phyloP scores from a whole-genome alignment of 148 eudicot species.

The Drosera capensis region DNA sequence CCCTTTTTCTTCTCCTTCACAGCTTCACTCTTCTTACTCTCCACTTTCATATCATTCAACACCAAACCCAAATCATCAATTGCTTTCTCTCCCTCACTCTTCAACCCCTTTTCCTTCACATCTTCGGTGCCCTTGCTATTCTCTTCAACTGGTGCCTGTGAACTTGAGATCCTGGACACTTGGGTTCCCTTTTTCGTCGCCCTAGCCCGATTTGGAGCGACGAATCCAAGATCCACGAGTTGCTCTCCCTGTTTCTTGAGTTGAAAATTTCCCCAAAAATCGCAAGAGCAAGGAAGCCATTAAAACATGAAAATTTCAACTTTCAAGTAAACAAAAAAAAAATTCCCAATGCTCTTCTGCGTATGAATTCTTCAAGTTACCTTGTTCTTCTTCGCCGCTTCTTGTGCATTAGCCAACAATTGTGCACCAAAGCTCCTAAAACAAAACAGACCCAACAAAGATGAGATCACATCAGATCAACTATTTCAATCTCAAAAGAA shows the following conservation, averaged over 20 bases:
- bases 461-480: background rate
- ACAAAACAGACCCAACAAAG: background rate
- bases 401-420: slow-evolving; percentile 36
- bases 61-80: no score
- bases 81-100: no score
- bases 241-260: slow-evolving; percentile 25
- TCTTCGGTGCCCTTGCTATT: no score
- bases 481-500: background rate
- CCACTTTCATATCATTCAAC: no score
- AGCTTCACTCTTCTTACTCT: background rate
- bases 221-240: slow-evolving; percentile 12
- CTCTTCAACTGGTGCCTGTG: background rate
- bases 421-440: slow-evolving; percentile 40
- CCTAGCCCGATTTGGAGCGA: slow-evolving; percentile 6
- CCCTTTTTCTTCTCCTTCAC: slow-evolving; percentile 12
- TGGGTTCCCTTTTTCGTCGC: slow-evolving; percentile 5
- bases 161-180: background rate
- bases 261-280: no score
- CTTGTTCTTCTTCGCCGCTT: slow-evolving; percentile 19
- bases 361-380: slow-evolving; percentile 10
- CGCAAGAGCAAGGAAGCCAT: slow-evolving; percentile 1
- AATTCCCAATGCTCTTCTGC: background rate
- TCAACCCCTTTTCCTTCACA: no score
- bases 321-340: background rate
- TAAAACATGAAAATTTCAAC: background rate